Evolutionary conservation across 345 rosid species (phyloP).

Genomic region (Rhodomyrtus tomentosa): DNA sequence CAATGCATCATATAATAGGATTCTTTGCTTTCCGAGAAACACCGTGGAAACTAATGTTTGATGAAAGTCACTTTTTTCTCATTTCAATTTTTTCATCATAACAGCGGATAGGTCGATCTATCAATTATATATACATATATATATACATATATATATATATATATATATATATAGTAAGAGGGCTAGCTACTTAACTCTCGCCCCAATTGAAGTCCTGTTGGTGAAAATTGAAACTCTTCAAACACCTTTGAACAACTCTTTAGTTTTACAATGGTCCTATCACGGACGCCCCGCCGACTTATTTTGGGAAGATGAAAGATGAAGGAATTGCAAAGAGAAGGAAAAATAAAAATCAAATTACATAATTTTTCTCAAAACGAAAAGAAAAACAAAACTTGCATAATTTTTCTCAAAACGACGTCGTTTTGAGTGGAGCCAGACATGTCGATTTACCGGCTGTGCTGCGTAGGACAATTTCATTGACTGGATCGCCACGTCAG

Average conservation of each 20-base stretch:
- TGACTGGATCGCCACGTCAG: neutral
- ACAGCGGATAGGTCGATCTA: neutral
- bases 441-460: accelerated
- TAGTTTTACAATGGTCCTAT: neutral
- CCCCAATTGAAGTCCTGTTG: neutral
- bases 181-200: neutral
- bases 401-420: neutral
- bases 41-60: neutral
- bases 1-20: neutral
- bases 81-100: neutral
- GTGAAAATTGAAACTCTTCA: neutral
- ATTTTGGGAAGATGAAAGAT: neutral
- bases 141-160: too few relatives aligned
- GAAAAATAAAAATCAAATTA: neutral
- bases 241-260: neutral
- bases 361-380: neutral
- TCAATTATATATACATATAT: too few relatives aligned
- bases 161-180: too few relatives aligned
- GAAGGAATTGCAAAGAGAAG: neutral
- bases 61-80: neutral
- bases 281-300: neutral
- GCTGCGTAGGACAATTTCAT: neutral
- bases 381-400: too few relatives aligned
- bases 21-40: neutral
- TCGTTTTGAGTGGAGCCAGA: neutral